phyloP scores from a whole-genome alignment of 345 rosid species.

The Euphorbia lathyris region DNA sequence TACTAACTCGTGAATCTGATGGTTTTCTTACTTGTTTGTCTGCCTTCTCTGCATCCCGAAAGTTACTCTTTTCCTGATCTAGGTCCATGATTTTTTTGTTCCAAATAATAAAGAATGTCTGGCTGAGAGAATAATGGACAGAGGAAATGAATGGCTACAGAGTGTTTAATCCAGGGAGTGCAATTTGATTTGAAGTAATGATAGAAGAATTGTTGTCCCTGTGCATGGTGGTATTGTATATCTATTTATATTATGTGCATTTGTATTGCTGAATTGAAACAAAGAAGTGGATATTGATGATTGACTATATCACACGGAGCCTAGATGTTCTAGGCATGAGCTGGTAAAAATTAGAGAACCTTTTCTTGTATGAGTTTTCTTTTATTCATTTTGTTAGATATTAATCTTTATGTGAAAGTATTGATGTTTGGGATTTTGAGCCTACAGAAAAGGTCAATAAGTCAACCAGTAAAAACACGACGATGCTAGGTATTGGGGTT shows the following conservation, averaged over 20 bases:
- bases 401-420: background rate
- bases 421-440: background rate
- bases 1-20: background rate
- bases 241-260: background rate
- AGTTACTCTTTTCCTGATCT: background rate
- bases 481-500: too few species aligned
- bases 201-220: background rate
- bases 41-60: background rate
- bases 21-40: background rate
- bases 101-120: background rate
- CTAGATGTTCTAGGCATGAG: background rate
- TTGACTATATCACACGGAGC: background rate
- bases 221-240: background rate
- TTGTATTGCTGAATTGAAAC: background rate
- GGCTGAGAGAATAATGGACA: background rate
- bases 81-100: background rate
- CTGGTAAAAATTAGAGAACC: background rate
- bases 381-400: too few species aligned
- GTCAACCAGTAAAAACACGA: too few species aligned
- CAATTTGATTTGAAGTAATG: conserved; percentile 2
- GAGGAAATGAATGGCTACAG: background rate
- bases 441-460: too few species aligned
- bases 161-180: background rate
- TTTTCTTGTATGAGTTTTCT: background rate
- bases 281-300: background rate